A percentile compares a stretch with the other conserved stretches of the same genome.
Evolutionary conservation across 345 rosid genomes (phyloP).

Genomic region (Combretum micranthum): DNA sequence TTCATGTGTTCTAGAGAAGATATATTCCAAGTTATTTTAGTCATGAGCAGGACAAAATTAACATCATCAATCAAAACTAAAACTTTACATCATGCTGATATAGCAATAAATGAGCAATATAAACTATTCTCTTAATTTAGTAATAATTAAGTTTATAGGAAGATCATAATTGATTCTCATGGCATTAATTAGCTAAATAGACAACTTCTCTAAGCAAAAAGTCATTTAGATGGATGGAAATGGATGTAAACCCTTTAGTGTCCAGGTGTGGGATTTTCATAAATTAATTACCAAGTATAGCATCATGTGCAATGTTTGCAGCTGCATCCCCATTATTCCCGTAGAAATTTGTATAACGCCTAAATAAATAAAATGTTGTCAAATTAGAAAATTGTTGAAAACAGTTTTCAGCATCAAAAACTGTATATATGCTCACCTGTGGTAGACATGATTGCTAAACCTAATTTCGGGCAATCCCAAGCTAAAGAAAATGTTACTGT

Average conservation of each 20-base stretch:
- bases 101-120: no score
- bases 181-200: no score
- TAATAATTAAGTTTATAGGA: no score
- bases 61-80: neutral
- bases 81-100: no score
- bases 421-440: constrained; percentile 33
- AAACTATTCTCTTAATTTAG: no score
- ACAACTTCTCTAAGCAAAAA: no score
- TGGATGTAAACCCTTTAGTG: no score
- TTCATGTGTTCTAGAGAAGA: constrained; percentile 43
- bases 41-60: neutral
- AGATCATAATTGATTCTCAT: no score
- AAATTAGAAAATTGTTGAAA: neutral
- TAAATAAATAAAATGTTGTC: constrained; percentile 22
- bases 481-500: constrained; percentile 70
- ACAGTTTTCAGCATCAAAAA: neutral
- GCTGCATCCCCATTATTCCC: constrained; percentile 67
- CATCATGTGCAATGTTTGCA: constrained; percentile 72
- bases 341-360: constrained; percentile 86
- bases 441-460: constrained; percentile 64
- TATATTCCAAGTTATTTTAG: neutral
- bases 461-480: constrained; percentile 92
- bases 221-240: no score
- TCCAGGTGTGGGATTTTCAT: no score
- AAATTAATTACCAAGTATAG: constrained; percentile 51